Percentiles rank a stretch among this genome's conserved stretches.
Evolutionary conservation across 1,284 basidiomycete genomes (phyloP).

Genomic region (Coniferiporia weirii): DNA sequence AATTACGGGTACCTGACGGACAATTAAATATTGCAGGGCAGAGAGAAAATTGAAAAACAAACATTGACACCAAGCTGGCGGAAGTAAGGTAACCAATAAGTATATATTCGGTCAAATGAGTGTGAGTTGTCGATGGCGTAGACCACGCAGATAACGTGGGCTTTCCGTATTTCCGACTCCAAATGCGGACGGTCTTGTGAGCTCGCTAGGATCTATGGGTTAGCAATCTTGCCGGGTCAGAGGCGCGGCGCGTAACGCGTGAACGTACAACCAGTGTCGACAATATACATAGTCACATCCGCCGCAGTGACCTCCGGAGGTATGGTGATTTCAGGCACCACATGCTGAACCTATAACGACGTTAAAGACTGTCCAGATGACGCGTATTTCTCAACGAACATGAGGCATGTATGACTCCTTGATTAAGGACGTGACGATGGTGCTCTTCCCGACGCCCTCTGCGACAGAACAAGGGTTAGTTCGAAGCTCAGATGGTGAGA

Average conservation of each 20-base stretch:
- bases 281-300: slow-evolving; percentile 93
- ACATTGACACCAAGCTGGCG: slow-evolving; percentile 93
- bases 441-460: slow-evolving; percentile 95
- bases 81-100: slow-evolving; percentile 99
- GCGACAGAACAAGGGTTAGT: slow-evolving; percentile 2
- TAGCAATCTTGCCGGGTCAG: slow-evolving; percentile 7
- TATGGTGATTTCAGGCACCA: slow-evolving; percentile 93
- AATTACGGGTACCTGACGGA: slow-evolving; percentile 84
- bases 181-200: slow-evolving; percentile 82
- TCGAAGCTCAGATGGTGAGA: background rate
- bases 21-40: slow-evolving; percentile 12
- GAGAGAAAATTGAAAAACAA: slow-evolving; percentile 24
- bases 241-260: slow-evolving; percentile 7
- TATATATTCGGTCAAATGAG: slow-evolving; percentile 94
- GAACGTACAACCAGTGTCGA: slow-evolving; percentile 84
- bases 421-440: slow-evolving; percentile 92
- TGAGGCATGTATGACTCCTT: slow-evolving; percentile 90
- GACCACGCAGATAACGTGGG: slow-evolving; percentile 97
- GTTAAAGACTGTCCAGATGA: background rate
- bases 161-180: slow-evolving; percentile 91
- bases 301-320: slow-evolving; percentile 94
- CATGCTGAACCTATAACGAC: slow-evolving; percentile 68
- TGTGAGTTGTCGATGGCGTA: slow-evolving; percentile 94
- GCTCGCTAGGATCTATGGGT: slow-evolving; percentile 42
- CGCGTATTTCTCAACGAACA: slow-evolving; percentile 42